Evolutionary conservation across 108 stramenopile species (phyloP).

Genomic region (Skeletonema costatum): DNA sequence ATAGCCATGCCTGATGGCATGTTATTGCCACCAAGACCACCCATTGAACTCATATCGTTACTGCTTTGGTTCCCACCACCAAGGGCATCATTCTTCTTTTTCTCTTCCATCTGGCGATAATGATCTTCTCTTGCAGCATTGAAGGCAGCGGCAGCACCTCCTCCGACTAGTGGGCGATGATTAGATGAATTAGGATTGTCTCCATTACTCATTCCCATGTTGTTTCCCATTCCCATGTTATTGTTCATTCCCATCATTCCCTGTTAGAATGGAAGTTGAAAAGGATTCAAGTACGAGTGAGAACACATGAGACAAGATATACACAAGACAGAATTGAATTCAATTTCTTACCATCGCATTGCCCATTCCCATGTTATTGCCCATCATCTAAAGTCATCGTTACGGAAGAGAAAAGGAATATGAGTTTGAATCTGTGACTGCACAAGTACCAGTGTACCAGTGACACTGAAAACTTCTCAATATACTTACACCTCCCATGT

Average conservation of each 20-base stretch:
- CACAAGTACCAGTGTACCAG: neutral
- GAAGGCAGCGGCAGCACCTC: slow-evolving; percentile 82
- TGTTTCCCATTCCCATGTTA: slow-evolving; percentile 12
- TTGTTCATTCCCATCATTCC: slow-evolving; percentile 18
- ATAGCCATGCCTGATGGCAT: slow-evolving; percentile 10
- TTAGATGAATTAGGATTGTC: slow-evolving; percentile 3
- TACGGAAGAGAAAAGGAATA: neutral
- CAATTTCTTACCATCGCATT: neutral
- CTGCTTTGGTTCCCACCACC: slow-evolving; percentile 8
- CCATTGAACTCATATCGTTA: slow-evolving; percentile 17
- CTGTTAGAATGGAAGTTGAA: neutral
- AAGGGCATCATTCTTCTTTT: neutral
- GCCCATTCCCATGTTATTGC: slow-evolving; percentile 4
- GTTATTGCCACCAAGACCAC: neutral
- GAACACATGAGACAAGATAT: neutral
- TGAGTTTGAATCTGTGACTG: neutral
- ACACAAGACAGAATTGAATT: neutral
- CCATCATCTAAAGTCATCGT: neutral
- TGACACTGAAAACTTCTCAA: neutral
- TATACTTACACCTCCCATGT: neutral
- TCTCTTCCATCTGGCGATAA: slow-evolving; percentile 41
- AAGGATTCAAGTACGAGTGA: neutral
- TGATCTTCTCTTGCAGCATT: slow-evolving; percentile 86
- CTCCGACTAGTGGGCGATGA: slow-evolving; percentile 79
- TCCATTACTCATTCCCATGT: slow-evolving; percentile 11